Evolutionary conservation across 495 filamentous ascomycete genomes (phyloP), one percentile per base, ranked within the genome.

Genomic region (Penicillium parvum): DNA sequence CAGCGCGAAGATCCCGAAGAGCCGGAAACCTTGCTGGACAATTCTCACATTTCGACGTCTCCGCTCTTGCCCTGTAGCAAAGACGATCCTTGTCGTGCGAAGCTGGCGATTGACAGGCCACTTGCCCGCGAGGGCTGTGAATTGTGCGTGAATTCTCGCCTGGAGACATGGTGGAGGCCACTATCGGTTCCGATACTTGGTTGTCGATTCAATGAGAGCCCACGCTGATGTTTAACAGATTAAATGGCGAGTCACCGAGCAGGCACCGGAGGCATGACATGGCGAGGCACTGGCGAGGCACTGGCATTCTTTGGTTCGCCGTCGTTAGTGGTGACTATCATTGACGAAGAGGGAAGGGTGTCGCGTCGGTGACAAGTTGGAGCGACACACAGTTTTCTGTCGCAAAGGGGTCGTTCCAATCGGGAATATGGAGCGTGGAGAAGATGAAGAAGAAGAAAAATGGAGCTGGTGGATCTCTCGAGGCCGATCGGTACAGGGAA

Each of bases 321-420:
- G 35, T 0, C 5, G 1, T 18, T 52, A 52, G 49, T 30, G 37
- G 36, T 45, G 50, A 17, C 29, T 36, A 53, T 49, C 49, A 34
- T 43, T 9, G 7, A 43, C 33, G 11, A n/a, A 29, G 47, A 25
- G 27, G 49, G 49, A 47, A 52, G 42, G 36, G 40, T 48, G 18
- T 32, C 7, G 32, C 43, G 26, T 10, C 21, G 16, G 3, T 20
- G 23, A 44, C 28, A 43, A 40, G n/a, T n/a, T n/a, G 12, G 9
- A 41, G 28, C 45, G 40, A 53, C 36, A 49, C 45, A 43, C 32
- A 8, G 2, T 30, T 45, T 45, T 45, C 23, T 35, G 32, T 16
- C 21, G 40, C n/a, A n/a, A n/a, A n/a, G n/a, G n/a, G n/a, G n/a
- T n/a, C n/a, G n/a, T n/a, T n/a, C n/a, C n/a, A n/a, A n/a, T n/a